These are phyloP conservation scores for Erodium maritimum DNA, from an alignment of 345 rosid species.

Conservation along the genomic window DNA sequence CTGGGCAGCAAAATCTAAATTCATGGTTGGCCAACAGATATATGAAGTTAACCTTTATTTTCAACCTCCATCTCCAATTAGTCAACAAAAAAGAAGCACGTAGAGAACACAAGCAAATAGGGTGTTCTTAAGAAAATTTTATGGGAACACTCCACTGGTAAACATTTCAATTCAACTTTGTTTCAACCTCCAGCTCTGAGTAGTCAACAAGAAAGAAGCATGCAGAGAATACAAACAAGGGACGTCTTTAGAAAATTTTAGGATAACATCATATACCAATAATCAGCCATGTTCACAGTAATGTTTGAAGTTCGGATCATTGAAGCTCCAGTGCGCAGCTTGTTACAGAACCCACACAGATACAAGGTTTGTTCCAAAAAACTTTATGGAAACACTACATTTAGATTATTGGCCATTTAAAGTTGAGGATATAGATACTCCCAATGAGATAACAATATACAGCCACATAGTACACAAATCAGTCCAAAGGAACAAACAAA, in stretches of 20 bases:
- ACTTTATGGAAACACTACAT: not conserved
- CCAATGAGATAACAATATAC: not conserved
- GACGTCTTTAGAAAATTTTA: too few species aligned
- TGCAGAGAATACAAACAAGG: too few species aligned
- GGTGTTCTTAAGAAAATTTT: not conserved
- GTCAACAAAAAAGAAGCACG: constrained; percentile 9
- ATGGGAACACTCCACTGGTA: not conserved
- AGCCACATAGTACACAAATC: not conserved
- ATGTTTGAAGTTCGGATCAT: not conserved
- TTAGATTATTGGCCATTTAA: not conserved
- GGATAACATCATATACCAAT: too few species aligned
- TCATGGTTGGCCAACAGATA: constrained; percentile 46
- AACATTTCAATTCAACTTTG: too few species aligned
- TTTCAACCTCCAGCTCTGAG: too few species aligned
- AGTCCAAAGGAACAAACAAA: not conserved
- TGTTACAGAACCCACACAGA: not conserved
- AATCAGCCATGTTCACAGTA: not conserved
- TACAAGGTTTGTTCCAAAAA: not conserved
- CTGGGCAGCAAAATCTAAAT: constrained; percentile 9
- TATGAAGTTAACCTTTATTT: constrained; percentile 27
- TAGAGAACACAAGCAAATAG: not conserved
- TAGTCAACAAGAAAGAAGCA: too few species aligned
- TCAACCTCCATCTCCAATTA: constrained; percentile 17
- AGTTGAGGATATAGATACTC: not conserved
- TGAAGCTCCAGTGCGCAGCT: too few species aligned